phyloP scores from a whole-genome alignment of 2,329 filamentous ascomycete genomes.

The Orbilia javanica region DNA sequence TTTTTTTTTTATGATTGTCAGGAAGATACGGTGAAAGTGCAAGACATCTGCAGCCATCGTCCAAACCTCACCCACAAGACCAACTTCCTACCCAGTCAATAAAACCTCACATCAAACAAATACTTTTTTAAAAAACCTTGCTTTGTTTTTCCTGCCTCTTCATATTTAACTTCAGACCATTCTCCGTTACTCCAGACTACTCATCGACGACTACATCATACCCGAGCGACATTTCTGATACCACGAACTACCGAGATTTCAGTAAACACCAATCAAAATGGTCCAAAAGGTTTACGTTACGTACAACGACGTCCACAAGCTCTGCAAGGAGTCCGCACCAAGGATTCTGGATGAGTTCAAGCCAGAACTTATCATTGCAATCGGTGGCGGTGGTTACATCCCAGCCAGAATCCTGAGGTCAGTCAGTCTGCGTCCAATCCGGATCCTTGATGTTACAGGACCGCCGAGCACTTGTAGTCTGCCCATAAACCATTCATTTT shows the following conservation, averaged over 20 bases:
- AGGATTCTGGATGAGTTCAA: constrained; percentile 86
- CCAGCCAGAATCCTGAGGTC: constrained; percentile 93
- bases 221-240: not conserved
- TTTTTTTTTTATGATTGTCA: constrained; percentile 13
- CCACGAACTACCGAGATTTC: not conserved
- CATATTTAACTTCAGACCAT: not conserved
- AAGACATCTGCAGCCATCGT: not conserved
- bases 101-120: not conserved
- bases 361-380: constrained; percentile 97
- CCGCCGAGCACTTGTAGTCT: not conserved
- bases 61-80: not conserved
- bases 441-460: not conserved
- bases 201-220: not conserved
- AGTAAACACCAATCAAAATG: constrained; percentile 68
- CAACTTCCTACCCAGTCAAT: not conserved
- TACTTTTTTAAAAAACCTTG: not conserved
- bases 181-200: not conserved
- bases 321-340: constrained; percentile 88
- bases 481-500: not conserved
- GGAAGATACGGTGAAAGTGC: not conserved
- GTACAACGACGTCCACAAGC: constrained; percentile 97
- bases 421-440: constrained; percentile 58
- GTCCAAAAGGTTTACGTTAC: constrained; percentile 88
- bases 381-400: constrained; percentile 90
- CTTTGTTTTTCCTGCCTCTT: constrained; percentile 3